Evolutionary conservation across 768 basidiomycete species (phyloP).

Genomic region (Termitomyces bulborhizus): DNA sequence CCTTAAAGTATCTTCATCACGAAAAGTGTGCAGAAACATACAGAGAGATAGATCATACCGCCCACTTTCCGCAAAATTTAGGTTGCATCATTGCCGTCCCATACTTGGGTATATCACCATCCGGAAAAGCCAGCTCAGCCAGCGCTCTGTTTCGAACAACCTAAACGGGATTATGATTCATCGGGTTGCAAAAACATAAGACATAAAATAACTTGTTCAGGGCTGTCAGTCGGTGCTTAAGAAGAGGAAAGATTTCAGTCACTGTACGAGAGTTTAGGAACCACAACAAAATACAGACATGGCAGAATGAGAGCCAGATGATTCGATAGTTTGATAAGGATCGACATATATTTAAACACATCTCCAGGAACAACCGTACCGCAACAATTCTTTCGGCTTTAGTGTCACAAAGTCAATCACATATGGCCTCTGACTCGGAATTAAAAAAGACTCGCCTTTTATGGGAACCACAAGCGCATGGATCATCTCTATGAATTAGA

Average conservation of each 20-base stretch:
- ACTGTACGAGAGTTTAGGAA: background rate
- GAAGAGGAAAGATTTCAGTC: constrained; percentile 2
- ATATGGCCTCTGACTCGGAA: background rate
- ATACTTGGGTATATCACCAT: constrained; percentile 49
- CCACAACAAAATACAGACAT: constrained; percentile 32
- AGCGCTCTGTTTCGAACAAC: constrained; percentile 51
- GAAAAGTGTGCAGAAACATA: background rate
- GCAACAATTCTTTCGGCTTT: constrained; percentile 39
- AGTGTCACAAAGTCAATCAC: constrained; percentile 2
- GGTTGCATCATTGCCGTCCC: constrained; percentile 57
- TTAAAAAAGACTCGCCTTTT: constrained; percentile 37
- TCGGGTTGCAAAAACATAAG: background rate
- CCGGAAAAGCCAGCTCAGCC: constrained; percentile 56
- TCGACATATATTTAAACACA: constrained; percentile 71
- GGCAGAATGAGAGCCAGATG: constrained; percentile 85
- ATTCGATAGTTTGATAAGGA: constrained; percentile 85
- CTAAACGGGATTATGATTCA: constrained; percentile 2
- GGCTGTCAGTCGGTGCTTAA: constrained; percentile 60
- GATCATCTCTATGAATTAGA: constrained; percentile 63
- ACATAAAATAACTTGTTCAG: constrained; percentile 49
- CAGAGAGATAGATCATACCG: constrained; percentile 33
- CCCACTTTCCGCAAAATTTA: constrained; percentile 81
- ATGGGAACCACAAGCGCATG: constrained; percentile 63
- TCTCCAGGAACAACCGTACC: constrained; percentile 47
- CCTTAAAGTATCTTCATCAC: constrained; percentile 29